These are phyloP conservation scores for Pachyrhizus erosus DNA, from an alignment of 306 rosid species.

Conservation along the genomic window DNA sequence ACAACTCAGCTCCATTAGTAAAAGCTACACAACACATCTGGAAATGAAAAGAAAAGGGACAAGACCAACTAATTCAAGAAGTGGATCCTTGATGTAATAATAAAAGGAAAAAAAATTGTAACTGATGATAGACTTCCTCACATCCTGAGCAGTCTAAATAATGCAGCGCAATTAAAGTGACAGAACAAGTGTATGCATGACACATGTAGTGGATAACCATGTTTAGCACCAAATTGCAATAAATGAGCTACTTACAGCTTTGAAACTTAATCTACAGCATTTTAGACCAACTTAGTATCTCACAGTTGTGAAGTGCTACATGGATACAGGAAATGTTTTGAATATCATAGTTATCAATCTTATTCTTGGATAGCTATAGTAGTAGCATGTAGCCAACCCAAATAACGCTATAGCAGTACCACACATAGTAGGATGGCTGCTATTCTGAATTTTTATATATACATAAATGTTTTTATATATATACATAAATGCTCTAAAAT, in stretches of 20 bases:
- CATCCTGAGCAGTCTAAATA: neutral
- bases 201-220: neutral
- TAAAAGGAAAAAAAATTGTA: neutral
- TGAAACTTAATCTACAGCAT: conserved; percentile 3
- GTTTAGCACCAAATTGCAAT: conserved; percentile 19
- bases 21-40: neutral
- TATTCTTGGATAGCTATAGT: neutral
- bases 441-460: neutral
- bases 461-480: neutral
- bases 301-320: conserved; percentile 11
- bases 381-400: neutral
- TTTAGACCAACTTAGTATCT: conserved; percentile 32
- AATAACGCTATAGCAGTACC: neutral
- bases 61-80: conserved; percentile 4
- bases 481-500: neutral
- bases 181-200: conserved; percentile 11
- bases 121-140: neutral
- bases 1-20: neutral
- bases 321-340: conserved; percentile 1
- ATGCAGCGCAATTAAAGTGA: neutral
- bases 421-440: neutral
- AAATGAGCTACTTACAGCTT: conserved; percentile 14
- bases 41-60: conserved; percentile 11
- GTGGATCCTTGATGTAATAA: conserved; percentile 7
- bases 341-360: neutral